Evolutionary conservation across 805 yeast genomes (phyloP).

Genomic region (Starmerella apis): DNA sequence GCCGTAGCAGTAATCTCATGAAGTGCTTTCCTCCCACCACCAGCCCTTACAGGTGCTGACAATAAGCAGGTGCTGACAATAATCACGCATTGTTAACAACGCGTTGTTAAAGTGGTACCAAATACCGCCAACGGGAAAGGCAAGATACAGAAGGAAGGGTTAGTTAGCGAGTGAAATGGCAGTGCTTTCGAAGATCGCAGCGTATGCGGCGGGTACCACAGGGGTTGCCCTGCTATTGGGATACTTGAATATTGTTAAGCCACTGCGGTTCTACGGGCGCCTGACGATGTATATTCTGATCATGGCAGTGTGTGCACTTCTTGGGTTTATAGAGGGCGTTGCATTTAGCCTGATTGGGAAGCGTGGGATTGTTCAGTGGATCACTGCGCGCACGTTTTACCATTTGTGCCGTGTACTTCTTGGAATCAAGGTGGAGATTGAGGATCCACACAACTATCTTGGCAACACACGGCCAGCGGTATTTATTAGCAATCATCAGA

Average conservation of each 20-base stretch:
- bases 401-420: constrained; percentile 46
- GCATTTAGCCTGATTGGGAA: constrained; percentile 58
- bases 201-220: constrained; percentile 11
- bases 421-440: constrained; percentile 61
- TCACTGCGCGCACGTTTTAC: constrained; percentile 78
- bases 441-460: constrained; percentile 42
- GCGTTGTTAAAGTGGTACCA: no score
- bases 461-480: constrained; percentile 58
- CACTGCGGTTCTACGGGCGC: constrained; percentile 31
- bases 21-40: no score
- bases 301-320: constrained; percentile 29
- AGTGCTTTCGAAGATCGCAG: constrained; percentile 15
- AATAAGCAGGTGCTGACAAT: no score
- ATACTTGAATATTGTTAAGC: constrained; percentile 30
- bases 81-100: no score
- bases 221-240: constrained; percentile 26
- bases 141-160: no score
- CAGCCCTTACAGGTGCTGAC: no score
- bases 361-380: constrained; percentile 73
- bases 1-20: no score
- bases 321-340: constrained; percentile 46
- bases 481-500: constrained; percentile 80
- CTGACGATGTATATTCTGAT: constrained; percentile 28
- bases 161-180: no score
- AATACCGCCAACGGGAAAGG: no score